Percentiles rank a stretch among this genome's conserved stretches.
phyloP scores from a whole-genome alignment of 768 basidiomycete genomes.

The Kwoniella bestiolae region DNA sequence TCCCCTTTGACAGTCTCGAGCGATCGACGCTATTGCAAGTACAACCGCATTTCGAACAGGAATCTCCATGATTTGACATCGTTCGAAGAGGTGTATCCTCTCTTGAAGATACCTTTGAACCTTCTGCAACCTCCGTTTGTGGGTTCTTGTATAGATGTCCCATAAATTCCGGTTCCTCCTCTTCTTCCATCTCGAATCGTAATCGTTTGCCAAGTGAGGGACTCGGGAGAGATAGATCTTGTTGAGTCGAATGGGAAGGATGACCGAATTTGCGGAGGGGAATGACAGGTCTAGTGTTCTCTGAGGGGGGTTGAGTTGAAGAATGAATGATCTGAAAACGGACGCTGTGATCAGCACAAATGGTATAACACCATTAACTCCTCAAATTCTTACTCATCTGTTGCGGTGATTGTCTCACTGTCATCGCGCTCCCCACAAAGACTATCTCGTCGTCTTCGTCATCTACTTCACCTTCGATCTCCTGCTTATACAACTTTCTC shows the following conservation, averaged over 20 bases:
- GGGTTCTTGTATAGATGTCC: background rate
- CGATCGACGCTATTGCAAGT: background rate
- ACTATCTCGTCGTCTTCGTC: constrained; percentile 6
- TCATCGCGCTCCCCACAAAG: background rate
- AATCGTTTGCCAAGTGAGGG: too few relatives aligned
- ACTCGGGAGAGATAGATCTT: too few relatives aligned
- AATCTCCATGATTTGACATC: background rate
- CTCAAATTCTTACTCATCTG: too few relatives aligned
- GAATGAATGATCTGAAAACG: too few relatives aligned
- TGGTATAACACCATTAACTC: too few relatives aligned
- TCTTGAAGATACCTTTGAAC: background rate
- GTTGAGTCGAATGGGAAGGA: too few relatives aligned
- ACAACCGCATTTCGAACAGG: constrained; percentile 5
- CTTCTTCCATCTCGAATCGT: background rate
- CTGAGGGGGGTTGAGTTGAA: too few relatives aligned
- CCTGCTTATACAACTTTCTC: background rate
- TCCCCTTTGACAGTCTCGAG: background rate
- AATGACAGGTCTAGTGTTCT: too few relatives aligned
- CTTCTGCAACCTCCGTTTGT: background rate
- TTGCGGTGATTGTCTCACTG: background rate
- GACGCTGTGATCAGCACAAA: too few relatives aligned
- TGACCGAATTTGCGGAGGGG: too few relatives aligned
- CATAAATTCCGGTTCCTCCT: background rate
- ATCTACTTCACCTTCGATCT: background rate
- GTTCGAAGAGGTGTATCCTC: constrained; percentile 1